A percentile compares a stretch with the other conserved stretches of the same genome.
Evolutionary conservation across 805 yeast genomes (phyloP).

Genomic region (Nakazawaea siamensis): DNA sequence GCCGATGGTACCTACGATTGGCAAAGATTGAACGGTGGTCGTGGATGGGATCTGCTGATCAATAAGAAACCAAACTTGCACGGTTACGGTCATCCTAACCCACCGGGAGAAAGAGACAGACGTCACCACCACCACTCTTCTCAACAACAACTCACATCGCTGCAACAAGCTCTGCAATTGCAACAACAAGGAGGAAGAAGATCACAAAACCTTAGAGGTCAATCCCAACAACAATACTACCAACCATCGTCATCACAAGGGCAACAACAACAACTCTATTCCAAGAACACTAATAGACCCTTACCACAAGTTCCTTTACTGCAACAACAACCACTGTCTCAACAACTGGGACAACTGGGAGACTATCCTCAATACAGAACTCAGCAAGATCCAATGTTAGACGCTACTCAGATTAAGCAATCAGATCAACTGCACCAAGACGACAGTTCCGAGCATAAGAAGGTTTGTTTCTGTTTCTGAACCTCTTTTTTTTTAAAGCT

Average conservation of each 20-base stretch:
- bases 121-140: slow-evolving; percentile 23
- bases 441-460: slow-evolving; percentile 2
- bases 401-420: slow-evolving; percentile 2
- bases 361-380: slow-evolving; percentile 11
- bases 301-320: slow-evolving; percentile 10
- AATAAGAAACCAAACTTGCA: slow-evolving; percentile 91
- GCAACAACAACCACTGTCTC: slow-evolving; percentile 8
- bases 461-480: slow-evolving; percentile 10
- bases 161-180: slow-evolving; percentile 12
- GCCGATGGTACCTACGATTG: slow-evolving; percentile 94
- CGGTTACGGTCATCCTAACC: slow-evolving; percentile 94
- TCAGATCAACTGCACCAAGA: slow-evolving; percentile 1
- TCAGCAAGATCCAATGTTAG: slow-evolving; percentile 6
- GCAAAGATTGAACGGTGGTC: slow-evolving; percentile 93
- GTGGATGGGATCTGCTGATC: slow-evolving; percentile 88
- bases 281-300: slow-evolving; percentile 9
- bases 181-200: slow-evolving; percentile 13
- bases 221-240: slow-evolving; percentile 7
- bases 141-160: slow-evolving; percentile 13
- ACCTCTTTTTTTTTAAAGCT: not conserved
- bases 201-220: slow-evolving; percentile 11
- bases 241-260: not conserved
- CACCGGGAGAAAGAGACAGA: slow-evolving; percentile 50
- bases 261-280: slow-evolving; percentile 7
- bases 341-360: slow-evolving; percentile 11